Conservation (phyloP, 2,329 filamentous ascomycete species). For the Penicillium sclerotiorum region DNA sequence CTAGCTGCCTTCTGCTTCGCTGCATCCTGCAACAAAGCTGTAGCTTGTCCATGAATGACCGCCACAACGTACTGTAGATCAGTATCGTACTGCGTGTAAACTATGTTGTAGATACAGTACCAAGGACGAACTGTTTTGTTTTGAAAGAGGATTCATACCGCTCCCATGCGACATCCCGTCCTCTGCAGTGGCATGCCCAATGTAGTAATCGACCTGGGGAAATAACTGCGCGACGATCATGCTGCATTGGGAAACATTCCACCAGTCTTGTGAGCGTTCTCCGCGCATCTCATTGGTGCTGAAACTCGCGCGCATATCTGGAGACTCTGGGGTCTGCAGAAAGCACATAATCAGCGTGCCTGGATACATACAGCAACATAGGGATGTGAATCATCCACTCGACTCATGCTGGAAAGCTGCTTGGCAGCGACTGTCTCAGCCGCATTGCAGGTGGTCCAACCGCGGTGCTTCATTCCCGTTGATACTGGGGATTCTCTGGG, state of each 20-base stretch:
- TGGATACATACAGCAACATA: background rate
- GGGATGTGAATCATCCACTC: background rate
- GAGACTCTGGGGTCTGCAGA: background rate
- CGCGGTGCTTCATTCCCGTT: background rate
- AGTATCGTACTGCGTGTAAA: no score
- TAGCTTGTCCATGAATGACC: no score
- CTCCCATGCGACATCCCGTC: background rate
- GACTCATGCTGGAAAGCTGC: background rate
- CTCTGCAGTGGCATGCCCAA: background rate
- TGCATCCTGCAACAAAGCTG: no score
- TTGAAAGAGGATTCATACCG: no score
- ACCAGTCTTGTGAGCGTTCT: constrained; percentile 18
- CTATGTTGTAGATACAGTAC: no score
- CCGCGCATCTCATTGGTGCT: constrained; percentile 11
- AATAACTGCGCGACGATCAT: constrained; percentile 1
- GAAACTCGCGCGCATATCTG: constrained; percentile 12
- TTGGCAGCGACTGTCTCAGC: background rate
- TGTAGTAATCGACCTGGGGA: background rate
- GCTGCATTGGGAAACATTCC: constrained; percentile 15
- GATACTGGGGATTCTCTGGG: constrained; percentile 6
- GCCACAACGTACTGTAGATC: no score
- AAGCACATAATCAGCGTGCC: background rate
- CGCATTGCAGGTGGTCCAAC: background rate
- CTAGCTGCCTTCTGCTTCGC: no score
- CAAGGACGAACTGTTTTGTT: no score